Evolutionary conservation across 148 eudicot genomes (phyloP), one percentile per base, ranked within the genome.

Genomic region (Rhododendron vialii): DNA sequence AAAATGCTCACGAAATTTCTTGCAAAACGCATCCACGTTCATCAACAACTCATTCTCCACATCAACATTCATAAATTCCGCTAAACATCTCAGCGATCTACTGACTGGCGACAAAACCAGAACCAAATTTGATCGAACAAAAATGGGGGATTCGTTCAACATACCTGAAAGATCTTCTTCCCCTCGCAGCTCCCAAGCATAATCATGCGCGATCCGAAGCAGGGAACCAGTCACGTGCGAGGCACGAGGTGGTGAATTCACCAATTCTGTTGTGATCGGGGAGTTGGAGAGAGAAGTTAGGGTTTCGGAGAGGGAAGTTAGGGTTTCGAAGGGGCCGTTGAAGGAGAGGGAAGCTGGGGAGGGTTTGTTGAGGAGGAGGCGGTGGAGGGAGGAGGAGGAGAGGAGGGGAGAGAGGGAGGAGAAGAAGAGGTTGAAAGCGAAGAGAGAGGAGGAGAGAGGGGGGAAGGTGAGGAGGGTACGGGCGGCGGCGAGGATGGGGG

Each of bases 401-500:
- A 91, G 94, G 41, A 93, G 89, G 38, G 98, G 98, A 13, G 98
- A 93, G n/a, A 91, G 93, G 59, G 96, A 91, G 28, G 98, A 95
- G 88, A 93, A 91, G 92, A 94, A 94, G 89, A 96, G 85, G 85
- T 91, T 93, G 91, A 89, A 92, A 78, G 98, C 87, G 86, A 90
- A 94, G 35, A 94, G 98, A 13, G 94, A 92, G n/a, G 75, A 51
- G 0, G 93, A 89, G 84, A 94, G 92, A 14, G 94, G 87, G 5
- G 91, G 85, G 86, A 93, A 93, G 4, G 85, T 81, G 85, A 92
- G 90, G 59, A 93, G 91, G 87, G 71, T 87, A 10, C 43, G 73
- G 33, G 92, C 51, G 55, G 91, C 69, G 76, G 91, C 13, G 83
- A 89, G 88, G 81, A 93, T 82, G 84, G 92, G 67, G 78, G 86